Evolutionary conservation across 164 flowering plant species (phyloP).

Genomic region (Houttuynia cordata): DNA sequence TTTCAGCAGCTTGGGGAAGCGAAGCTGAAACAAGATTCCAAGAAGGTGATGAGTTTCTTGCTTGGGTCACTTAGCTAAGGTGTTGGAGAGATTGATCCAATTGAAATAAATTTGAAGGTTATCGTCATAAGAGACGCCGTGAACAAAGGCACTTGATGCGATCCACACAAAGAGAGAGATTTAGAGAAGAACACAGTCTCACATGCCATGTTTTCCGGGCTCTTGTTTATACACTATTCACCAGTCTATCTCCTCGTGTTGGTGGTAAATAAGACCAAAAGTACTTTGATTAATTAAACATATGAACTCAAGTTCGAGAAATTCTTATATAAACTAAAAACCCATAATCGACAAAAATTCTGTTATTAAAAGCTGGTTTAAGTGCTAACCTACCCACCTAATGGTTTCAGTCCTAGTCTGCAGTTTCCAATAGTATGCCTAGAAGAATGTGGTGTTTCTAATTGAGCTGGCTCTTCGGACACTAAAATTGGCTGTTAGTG

Average conservation of each 20-base stretch:
- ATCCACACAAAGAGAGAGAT: too few species aligned
- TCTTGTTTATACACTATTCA: not conserved
- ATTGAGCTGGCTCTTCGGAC: too few species aligned
- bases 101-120: not conserved
- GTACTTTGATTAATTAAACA: not conserved
- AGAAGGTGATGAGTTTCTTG: too few species aligned
- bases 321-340: not conserved
- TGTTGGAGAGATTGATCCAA: too few species aligned
- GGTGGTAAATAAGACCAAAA: not conserved
- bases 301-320: not conserved
- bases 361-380: not conserved
- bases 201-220: not conserved
- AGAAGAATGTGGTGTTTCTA: too few species aligned
- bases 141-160: not conserved
- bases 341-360: not conserved
- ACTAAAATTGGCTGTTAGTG: too few species aligned
- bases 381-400: not conserved
- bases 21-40: too few species aligned
- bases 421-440: too few species aligned
- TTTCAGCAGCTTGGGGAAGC: too few species aligned
- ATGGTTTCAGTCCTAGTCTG: too few species aligned
- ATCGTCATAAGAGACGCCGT: not conserved
- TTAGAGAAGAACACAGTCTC: not conserved
- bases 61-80: too few species aligned
- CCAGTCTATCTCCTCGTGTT: not conserved